Base-by-base conservation (phyloP, 345 rosid genomes). In the Noccaea bulbosa region DNA sequence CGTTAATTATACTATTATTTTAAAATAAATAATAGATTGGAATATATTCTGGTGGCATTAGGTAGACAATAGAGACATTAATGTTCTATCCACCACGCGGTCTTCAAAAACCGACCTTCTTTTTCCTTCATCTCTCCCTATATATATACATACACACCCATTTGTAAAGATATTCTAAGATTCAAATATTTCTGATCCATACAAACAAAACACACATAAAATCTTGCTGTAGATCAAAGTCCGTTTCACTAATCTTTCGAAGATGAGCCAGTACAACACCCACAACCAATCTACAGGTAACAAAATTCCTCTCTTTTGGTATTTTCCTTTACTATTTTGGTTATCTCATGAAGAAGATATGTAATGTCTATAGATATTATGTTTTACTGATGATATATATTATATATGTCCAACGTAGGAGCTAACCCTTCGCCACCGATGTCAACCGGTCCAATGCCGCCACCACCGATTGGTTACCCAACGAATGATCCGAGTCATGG, bases 381-480 rank as follows among this genome's bases (percentile, higher is more conserved):
- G 32, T 3, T n/a, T 62, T 62, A 32, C 17, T 67, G n/a, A 20
- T 20, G 22, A 20, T 20, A 20, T 20, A 20, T 20, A 1, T 20
- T 20, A 20, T 20, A 20, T 20, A 69, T 47, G 59, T 5, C 30
- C 0, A 46, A 54, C 70, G 30, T 62, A 75, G 79, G 65, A 75
- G 60, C 46, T 68, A 46, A 53, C 38, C 2, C 74, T 62, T 53
- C 74, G 15, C 70, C 74, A 54, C 70, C 74, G 44, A 14, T 75
- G 38, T 75, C 79, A 6, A 75, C 79, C 59, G 59, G 63, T 59
- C 69, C 73, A 43, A 5, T 68, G 2, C 35, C 55, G 4, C 65
- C 47, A 41, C 65, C 69, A 6, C 79, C 79, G 22, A 47, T 75
- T 2, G 79, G 79, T 69, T 75, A 75, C 56, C 79, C 74, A 33